Base-by-base conservation (phyloP, 768 basidiomycete species). In the Boletus coccyginus region DNA sequence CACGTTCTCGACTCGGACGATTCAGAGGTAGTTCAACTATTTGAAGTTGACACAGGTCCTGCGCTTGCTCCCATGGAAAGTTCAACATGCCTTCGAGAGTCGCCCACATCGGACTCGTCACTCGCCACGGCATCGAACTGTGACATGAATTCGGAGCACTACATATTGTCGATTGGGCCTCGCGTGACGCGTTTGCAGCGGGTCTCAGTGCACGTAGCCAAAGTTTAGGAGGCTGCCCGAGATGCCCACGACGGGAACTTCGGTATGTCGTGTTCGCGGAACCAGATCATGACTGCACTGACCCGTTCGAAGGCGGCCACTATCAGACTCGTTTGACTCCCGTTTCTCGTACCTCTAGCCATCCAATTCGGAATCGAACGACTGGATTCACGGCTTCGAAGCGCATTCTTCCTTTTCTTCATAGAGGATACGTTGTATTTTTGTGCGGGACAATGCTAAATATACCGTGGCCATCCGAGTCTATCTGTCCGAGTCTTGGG, bases 301-400 rank as follows among this genome's bases (percentile, higher is more conserved):
- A 53, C 32, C 49, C 35, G 35, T 38, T 52, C 48, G 14, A 29
- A 24, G 35, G 12, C 6, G 7, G 35, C 35, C 27, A 21, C 27
- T 10, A 21, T 51, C 52, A 29, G 14, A n/a, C n/a, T 13, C 19
- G 8, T 36, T 38, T 9, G 38, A 14, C 46, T 7, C 11, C 19
- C 42, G 50, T 32, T 35, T 35, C 13, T 35, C 35, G 27, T 35
- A 39, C n/a, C 17, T 2, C 24, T 33, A 49, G 50, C 50, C 47
- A 46, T 58, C 54, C 17, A 9, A 21, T 62, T 53, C 43, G 31
- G 60, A 62, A 57, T 41, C 35, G 13, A 38, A 31, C 10, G 16
- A 2, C 12, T 32, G 42, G 60, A 61, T 62, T 39, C 60, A 39
- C 51, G 3, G 41, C 46, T 53, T 60, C 58, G 41, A 6, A 11